A percentile compares a stretch with the other conserved stretches of the same genome.
Evolutionary conservation across 176 grass and related monocot genomes (phyloP).

Genomic region (Eragrostis curvula): DNA sequence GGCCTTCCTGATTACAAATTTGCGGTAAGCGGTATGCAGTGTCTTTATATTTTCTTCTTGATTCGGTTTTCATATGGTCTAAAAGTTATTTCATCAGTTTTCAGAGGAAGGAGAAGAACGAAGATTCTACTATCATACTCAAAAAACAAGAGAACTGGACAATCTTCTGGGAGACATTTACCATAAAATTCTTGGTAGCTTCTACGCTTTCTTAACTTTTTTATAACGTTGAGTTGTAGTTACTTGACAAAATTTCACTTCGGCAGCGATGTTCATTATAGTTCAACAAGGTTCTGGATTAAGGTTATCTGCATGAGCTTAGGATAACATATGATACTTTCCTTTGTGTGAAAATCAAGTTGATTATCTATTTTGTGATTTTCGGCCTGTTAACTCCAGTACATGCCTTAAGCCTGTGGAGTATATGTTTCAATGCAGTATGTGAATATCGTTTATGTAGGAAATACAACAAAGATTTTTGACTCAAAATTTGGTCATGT

Average conservation of each 20-base stretch:
- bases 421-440: not conserved
- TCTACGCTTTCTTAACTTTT: constrained; percentile 20
- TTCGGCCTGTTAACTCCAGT: constrained; percentile 15
- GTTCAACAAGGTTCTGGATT: not conserved
- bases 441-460: not conserved
- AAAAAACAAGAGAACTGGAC: constrained; percentile 96
- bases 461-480: not conserved
- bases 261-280: not conserved
- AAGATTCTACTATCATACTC: constrained; percentile 95
- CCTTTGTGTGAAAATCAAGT: constrained; percentile 11
- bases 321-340: not conserved
- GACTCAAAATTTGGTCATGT: not conserved
- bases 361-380: constrained; percentile 13
- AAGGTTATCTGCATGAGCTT: constrained; percentile 10
- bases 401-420: not conserved
- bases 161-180: constrained; percentile 98
- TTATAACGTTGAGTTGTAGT: constrained; percentile 18
- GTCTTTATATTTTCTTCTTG: constrained; percentile 19
- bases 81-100: constrained; percentile 61
- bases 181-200: constrained; percentile 99
- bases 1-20: constrained; percentile 84
- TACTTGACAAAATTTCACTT: constrained; percentile 18
- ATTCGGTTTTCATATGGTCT: not conserved
- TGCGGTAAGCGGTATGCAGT: constrained; percentile 80
- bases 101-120: constrained; percentile 83